Percentiles rank a stretch among this genome's conserved stretches.
phyloP scores from a whole-genome alignment of 2,329 filamentous ascomycete genomes.

The Mariannaea sp. region DNA sequence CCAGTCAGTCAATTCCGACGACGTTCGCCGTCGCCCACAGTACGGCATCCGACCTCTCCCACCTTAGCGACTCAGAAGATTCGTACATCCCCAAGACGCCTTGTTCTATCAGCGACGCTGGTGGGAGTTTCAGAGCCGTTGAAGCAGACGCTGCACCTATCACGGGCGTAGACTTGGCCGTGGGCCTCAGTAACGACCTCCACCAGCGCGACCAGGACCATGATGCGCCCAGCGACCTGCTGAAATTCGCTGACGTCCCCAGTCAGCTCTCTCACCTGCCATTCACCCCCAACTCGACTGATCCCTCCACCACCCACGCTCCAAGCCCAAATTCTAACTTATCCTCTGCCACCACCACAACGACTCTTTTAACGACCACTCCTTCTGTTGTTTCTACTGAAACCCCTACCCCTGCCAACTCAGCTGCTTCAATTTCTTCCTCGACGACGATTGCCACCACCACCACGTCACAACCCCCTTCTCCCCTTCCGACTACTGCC shows the following conservation, averaged over 20 bases:
- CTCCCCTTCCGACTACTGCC: slow-evolving; percentile 38
- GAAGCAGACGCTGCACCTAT: background rate
- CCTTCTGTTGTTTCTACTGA: slow-evolving; percentile 23
- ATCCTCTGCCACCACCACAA: slow-evolving; percentile 24
- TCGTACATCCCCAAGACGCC: slow-evolving; percentile 14
- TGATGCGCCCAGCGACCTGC: slow-evolving; percentile 35
- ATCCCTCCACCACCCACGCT: slow-evolving; percentile 33
- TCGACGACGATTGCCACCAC: slow-evolving; percentile 31
- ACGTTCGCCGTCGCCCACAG: slow-evolving; percentile 29
- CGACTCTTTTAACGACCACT: slow-evolving; percentile 25
- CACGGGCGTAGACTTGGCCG: slow-evolving; percentile 5
- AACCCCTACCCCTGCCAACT: slow-evolving; percentile 27
- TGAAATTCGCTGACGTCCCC: slow-evolving; percentile 40
- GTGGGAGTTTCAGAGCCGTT: slow-evolving; percentile 7
- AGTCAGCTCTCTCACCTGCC: slow-evolving; percentile 35
- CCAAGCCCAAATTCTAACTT: slow-evolving; percentile 35
- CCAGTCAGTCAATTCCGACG: slow-evolving; percentile 31
- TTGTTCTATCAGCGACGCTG: slow-evolving; percentile 3
- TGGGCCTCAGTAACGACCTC: slow-evolving; percentile 25
- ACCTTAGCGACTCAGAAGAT: slow-evolving; percentile 11
- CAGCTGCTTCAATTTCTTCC: slow-evolving; percentile 26
- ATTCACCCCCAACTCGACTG: slow-evolving; percentile 38
- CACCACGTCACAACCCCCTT: slow-evolving; percentile 31
- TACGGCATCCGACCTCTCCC: slow-evolving; percentile 12
- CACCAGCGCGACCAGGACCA: slow-evolving; percentile 33